Evolutionary conservation across 371 early-diverging fungal genomes (phyloP).

Genomic region (Mucor indicus): DNA sequence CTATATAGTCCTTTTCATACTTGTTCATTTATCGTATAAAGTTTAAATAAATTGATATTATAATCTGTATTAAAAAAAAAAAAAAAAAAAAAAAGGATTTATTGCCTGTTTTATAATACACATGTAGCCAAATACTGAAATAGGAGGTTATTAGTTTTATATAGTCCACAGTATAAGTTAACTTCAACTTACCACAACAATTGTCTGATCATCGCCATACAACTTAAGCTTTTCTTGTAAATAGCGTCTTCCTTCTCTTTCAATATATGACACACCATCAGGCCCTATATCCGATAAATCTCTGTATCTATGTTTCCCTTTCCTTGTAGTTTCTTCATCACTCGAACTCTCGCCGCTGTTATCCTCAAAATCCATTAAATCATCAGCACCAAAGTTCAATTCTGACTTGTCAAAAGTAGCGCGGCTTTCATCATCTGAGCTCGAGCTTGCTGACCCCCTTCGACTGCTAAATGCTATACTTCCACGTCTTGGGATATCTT

Average conservation of each 20-base stretch:
- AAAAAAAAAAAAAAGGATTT: too few relatives aligned
- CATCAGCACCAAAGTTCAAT: slow-evolving; percentile 1
- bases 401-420: not conserved
- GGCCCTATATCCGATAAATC: slow-evolving; percentile 13
- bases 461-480: not conserved
- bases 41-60: too few relatives aligned
- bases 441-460: not conserved
- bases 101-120: slow-evolving; percentile 3
- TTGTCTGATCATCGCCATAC: slow-evolving; percentile 47
- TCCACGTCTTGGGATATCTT: not conserved
- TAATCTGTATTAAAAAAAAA: too few relatives aligned
- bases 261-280: slow-evolving; percentile 29
- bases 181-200: slow-evolving; percentile 33
- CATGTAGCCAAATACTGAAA: slow-evolving; percentile 19
- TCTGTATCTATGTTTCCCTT: slow-evolving; percentile 1
- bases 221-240: slow-evolving; percentile 32
- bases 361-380: not conserved
- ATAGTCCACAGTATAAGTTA: not conserved
- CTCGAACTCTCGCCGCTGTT: not conserved
- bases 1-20: too few relatives aligned
- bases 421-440: not conserved
- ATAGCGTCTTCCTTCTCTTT: slow-evolving; percentile 33
- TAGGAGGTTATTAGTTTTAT: not conserved
- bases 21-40: too few relatives aligned
- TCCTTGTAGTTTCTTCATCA: slow-evolving; percentile 2